Conservation (phyloP, 441 rosid genomes). For the Euphorbia neoarborescens region DNA sequence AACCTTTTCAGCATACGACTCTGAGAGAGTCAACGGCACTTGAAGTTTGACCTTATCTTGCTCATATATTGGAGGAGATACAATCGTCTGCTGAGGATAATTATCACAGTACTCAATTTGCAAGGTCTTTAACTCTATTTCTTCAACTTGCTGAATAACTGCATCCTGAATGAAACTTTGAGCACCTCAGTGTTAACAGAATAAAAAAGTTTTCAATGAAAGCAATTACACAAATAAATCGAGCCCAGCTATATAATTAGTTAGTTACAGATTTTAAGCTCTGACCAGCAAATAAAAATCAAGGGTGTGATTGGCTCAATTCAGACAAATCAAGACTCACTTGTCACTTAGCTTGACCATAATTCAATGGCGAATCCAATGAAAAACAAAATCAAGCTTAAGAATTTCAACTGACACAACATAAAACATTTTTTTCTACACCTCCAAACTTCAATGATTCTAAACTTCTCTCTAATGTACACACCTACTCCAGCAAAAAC, state of each 20-base stretch:
- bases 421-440: not conserved
- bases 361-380: not conserved
- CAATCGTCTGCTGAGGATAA: constrained; percentile 20
- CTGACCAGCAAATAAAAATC: not conserved
- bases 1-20: constrained; percentile 21
- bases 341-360: not conserved
- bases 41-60: constrained; percentile 19
- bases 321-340: not conserved
- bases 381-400: not conserved
- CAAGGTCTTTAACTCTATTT: constrained; percentile 27
- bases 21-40: constrained; percentile 17
- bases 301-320: not conserved
- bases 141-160: constrained; percentile 26
- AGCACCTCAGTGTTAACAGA: constrained; percentile 29
- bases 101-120: constrained; percentile 10
- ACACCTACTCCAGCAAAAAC: not conserved
- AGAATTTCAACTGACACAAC: not conserved
- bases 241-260: not conserved
- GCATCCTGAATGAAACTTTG: constrained; percentile 43
- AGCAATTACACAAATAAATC: constrained; percentile 11
- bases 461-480: not conserved
- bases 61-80: constrained; percentile 19
- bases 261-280: not conserved
- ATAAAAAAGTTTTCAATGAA: constrained; percentile 8
- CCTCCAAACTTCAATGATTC: not conserved